Evolutionary conservation across 2,329 filamentous ascomycete genomes (phyloP), one percentile per base, ranked within the genome.

Genomic region (Saccharata proteae): DNA sequence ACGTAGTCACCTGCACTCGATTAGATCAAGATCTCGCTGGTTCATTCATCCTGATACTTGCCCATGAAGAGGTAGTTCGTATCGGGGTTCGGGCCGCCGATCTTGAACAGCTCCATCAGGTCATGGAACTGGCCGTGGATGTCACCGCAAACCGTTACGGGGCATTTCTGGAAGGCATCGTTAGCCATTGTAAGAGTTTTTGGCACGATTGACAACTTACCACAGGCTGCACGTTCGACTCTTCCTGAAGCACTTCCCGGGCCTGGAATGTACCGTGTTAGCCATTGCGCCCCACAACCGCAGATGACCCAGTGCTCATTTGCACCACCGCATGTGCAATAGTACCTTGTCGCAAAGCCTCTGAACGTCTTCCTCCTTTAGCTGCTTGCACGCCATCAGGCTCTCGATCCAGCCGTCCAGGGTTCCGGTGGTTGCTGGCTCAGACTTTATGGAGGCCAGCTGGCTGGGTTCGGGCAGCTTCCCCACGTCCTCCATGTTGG

Each of bases 1-100:
- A 98, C 90, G 54, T 96, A 98, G 61, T 98, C 90, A 56, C 90
- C 84, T 92, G 43, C 21, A 34, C 18, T 26, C n/a, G 38, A 21
- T 35, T 35, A 39, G 26, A 44, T 38, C 35, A 40, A 21, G 32
- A 21, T 21, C 19, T 21, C 14, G 27, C 32, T n/a, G n/a, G n/a
- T n/a, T n/a, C n/a, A n/a, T n/a, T n/a, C n/a, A n/a, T n/a, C n/a
- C n/a, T n/a, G 32, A 18, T 27, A 49, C 75, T 53, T 64, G 90
- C 84, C 86, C 85, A 98, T 96, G 67, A 96, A 96, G 44, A 96
- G 78, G 62, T 96, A 96, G 67, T 96, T 96, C 54, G 90, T 96
- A 61, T 98, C 90, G 44, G 90, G 90, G 55, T 93, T 94, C 38
- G 86, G 85, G 33, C 90, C 90, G 46, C 90, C 90, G 58, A 98